Evolutionary conservation across 306 rosid genomes (phyloP).

Genomic region (Cucumis cinereus): DNA sequence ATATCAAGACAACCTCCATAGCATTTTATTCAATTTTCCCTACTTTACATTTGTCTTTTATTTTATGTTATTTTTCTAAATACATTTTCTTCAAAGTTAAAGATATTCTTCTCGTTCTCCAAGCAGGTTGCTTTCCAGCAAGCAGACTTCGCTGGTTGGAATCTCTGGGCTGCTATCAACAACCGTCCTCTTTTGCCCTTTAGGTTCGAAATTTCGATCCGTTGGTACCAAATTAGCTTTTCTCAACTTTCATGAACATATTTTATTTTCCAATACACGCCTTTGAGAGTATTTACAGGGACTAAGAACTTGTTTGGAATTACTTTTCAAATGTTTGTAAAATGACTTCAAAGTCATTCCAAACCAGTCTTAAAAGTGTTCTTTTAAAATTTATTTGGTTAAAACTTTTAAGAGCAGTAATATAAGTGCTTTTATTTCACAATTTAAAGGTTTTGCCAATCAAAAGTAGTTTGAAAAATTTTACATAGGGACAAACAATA

Average conservation of each 20-base stretch:
- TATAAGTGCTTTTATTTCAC: neutral
- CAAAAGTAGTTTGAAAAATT: neutral
- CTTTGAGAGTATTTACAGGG: neutral
- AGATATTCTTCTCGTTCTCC: slow-evolving; percentile 11
- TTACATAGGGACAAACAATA: neutral
- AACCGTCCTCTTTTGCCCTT: slow-evolving; percentile 92
- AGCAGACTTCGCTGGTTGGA: slow-evolving; percentile 96
- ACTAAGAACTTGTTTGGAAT: neutral
- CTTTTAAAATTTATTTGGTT: neutral
- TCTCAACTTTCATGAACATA: neutral
- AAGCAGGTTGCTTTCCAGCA: slow-evolving; percentile 91
- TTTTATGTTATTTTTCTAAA: neutral
- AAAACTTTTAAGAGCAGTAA: neutral
- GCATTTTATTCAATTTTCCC: neutral
- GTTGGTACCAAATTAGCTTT: neutral
- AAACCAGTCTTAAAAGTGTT: neutral
- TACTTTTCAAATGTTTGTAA: no score
- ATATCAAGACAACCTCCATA: neutral
- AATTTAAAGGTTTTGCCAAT: neutral
- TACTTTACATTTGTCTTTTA: neutral
- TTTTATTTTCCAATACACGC: neutral
- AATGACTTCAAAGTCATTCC: no score
- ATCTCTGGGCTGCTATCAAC: slow-evolving; percentile 95
- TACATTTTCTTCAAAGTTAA: neutral
- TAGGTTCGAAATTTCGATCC: slow-evolving; percentile 24